A percentile compares a stretch with the other conserved stretches of the same genome.
These are phyloP conservation scores for Ilyonectria destructans DNA, from an alignment of 2,329 filamentous ascomycete species.

Conservation along the genomic window DNA sequence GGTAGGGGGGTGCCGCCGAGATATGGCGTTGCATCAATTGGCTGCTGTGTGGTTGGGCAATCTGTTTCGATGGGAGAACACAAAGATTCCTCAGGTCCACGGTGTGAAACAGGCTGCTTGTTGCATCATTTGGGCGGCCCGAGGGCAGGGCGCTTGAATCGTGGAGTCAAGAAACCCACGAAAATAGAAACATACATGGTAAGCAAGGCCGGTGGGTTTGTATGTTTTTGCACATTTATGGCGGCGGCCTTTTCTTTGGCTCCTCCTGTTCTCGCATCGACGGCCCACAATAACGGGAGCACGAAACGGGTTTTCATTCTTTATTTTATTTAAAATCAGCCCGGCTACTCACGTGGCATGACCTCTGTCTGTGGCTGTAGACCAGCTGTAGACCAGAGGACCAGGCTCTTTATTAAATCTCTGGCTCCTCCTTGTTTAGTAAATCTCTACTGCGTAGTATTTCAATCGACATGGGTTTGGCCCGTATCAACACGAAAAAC, in stretches of 20 bases:
- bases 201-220: too few relatives aligned
- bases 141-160: background rate
- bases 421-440: too few relatives aligned
- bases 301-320: too few relatives aligned
- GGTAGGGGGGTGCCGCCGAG: background rate
- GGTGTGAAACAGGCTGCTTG: background rate
- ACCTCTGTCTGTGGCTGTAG: background rate
- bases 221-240: too few relatives aligned
- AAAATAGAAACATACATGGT: background rate
- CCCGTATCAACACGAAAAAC: too few relatives aligned
- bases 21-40: background rate
- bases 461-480: too few relatives aligned
- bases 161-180: background rate
- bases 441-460: too few relatives aligned
- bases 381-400: background rate
- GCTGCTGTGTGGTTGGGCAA: background rate
- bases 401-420: too few relatives aligned
- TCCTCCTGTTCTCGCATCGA: background rate
- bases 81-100: background rate
- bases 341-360: background rate
- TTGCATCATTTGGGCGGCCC: background rate
- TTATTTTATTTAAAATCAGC: background rate
- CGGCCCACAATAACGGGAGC: too few relatives aligned
- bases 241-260: too few relatives aligned
- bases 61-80: background rate